These are phyloP conservation scores for Penicillium soppii DNA, from an alignment of 495 filamentous ascomycete species.

Conservation along the genomic window DNA sequence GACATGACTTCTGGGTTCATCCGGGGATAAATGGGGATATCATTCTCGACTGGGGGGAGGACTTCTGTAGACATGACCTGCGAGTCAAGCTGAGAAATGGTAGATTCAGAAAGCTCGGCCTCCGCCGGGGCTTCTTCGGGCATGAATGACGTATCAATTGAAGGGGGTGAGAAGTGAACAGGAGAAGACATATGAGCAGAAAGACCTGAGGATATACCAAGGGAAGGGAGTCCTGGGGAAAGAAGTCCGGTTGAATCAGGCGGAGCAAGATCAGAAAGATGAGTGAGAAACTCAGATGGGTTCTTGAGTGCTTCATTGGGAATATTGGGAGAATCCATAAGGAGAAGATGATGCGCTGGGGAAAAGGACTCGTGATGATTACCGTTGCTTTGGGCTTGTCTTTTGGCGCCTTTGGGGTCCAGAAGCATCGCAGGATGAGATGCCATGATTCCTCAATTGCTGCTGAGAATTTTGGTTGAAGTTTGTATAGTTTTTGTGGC, in stretches of 20 bases:
- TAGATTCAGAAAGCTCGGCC: background rate
- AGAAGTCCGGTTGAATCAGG: background rate
- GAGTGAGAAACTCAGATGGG: background rate
- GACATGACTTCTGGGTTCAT: no score
- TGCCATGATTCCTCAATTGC: conserved; percentile 30
- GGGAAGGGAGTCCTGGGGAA: background rate
- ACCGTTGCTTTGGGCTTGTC: conserved; percentile 35
- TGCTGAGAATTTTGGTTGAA: background rate
- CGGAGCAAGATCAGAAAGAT: background rate
- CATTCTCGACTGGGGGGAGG: no score
- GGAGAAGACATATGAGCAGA: no score
- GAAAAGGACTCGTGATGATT: conserved; percentile 15
- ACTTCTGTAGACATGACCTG: background rate
- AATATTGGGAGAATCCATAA: background rate
- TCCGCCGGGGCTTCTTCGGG: background rate
- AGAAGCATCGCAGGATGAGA: conserved; percentile 45
- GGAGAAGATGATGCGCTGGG: background rate
- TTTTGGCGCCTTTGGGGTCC: conserved; percentile 40
- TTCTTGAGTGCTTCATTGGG: background rate
- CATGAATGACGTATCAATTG: background rate
- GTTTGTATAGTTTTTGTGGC: background rate
- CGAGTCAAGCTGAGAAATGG: background rate
- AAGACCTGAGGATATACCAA: no score
- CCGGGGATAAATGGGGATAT: no score
- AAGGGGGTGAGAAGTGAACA: background rate